Evolutionary conservation across 441 rosid genomes (phyloP).

Genomic region (Jatropha multifida): DNA sequence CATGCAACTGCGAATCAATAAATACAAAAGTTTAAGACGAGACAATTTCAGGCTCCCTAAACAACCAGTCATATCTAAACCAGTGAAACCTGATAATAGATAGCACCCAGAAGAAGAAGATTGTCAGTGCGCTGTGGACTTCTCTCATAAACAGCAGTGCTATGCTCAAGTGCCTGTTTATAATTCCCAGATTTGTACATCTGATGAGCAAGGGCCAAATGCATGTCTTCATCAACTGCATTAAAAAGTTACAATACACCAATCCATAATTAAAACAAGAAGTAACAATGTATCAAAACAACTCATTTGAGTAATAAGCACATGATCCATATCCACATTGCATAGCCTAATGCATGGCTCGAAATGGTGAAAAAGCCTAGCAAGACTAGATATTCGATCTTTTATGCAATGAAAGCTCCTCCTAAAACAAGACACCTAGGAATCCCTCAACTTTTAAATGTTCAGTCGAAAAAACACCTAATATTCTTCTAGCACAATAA

Average conservation of each 20-base stretch:
- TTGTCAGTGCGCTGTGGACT: conserved; percentile 86
- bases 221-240: conserved; percentile 79
- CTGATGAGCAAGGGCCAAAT: conserved; percentile 78
- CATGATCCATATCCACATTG: background rate
- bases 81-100: conserved; percentile 77
- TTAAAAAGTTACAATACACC: conserved; percentile 4
- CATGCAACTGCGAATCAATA: conserved; percentile 62
- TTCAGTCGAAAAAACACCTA: background rate
- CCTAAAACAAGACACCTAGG: background rate
- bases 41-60: background rate
- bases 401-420: background rate
- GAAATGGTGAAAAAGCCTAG: background rate
- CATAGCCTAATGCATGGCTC: background rate
- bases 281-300: background rate
- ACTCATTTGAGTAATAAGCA: background rate
- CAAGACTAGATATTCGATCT: background rate
- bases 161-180: conserved; percentile 84
- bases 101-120: conserved; percentile 96
- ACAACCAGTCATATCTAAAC: background rate
- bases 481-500: background rate
- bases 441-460: background rate
- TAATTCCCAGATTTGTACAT: conserved; percentile 79
- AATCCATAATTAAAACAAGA: background rate
- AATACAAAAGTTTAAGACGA: background rate
- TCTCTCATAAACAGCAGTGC: conserved; percentile 76